Evolutionary conservation across 345 rosid species (phyloP).

Genomic region (Conringia planisiliqua): DNA sequence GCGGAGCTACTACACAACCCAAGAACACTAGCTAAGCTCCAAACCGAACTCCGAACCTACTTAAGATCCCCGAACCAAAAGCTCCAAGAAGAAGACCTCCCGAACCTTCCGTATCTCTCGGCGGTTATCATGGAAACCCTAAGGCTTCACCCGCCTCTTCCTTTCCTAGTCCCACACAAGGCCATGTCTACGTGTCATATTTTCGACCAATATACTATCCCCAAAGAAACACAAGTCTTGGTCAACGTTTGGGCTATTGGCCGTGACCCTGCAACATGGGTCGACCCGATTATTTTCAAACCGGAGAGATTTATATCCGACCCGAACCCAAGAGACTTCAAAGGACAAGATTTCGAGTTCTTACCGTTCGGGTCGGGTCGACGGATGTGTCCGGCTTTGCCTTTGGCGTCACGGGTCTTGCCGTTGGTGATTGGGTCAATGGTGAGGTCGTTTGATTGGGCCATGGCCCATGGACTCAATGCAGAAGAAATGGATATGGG

Average conservation of each 20-base stretch:
- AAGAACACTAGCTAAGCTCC: conserved; percentile 40
- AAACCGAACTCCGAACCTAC: conserved; percentile 48
- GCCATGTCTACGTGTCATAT: conserved; percentile 63
- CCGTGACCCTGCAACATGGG: conserved; percentile 60
- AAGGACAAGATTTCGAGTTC: conserved; percentile 62
- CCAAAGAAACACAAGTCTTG: conserved; percentile 68
- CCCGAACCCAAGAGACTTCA: conserved; percentile 42
- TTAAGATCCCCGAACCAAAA: conserved; percentile 32
- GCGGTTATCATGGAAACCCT: conserved; percentile 76
- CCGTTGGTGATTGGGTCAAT: conserved; percentile 66
- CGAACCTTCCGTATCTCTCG: conserved; percentile 56
- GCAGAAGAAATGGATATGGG: conserved; percentile 63
- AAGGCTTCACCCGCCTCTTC: conserved; percentile 77
- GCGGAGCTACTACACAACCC: conserved; percentile 70
- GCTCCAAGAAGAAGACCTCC: conserved; percentile 53
- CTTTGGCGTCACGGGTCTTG: conserved; percentile 60
- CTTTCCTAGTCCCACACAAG: conserved; percentile 79
- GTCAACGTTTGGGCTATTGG: conserved; percentile 77
- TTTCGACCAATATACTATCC: conserved; percentile 43
- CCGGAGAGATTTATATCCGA: conserved; percentile 68
- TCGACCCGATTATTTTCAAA: conserved; percentile 45
- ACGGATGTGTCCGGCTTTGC: conserved; percentile 81
- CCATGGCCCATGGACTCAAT: conserved; percentile 38
- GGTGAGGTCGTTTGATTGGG: conserved; percentile 61
- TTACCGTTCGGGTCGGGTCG: conserved; percentile 88